A percentile compares a stretch with the other conserved stretches of the same genome.
Conservation (phyloP, 176 grass and related monocot species). For the Ampelocalamus luodianensis region DNA sequence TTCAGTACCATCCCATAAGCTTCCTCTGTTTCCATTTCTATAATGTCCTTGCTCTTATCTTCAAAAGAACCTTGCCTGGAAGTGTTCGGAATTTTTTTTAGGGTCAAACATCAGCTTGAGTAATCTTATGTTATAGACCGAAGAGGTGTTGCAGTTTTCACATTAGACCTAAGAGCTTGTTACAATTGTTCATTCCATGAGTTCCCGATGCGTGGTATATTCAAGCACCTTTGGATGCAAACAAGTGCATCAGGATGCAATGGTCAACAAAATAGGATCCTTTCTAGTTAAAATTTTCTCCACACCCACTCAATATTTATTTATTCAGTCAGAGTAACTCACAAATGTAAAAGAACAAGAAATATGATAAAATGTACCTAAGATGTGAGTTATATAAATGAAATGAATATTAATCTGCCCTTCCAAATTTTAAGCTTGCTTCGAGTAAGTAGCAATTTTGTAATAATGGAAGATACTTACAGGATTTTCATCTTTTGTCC, state of each 20-base stretch:
- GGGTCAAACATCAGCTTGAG: background rate
- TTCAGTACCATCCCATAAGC: slow-evolving; percentile 78
- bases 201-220: background rate
- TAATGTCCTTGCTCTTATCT: slow-evolving; percentile 67
- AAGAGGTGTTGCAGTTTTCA: background rate
- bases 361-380: background rate
- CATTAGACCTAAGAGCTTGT: background rate
- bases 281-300: background rate
- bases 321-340: background rate
- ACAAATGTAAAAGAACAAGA: background rate
- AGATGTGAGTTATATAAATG: background rate
- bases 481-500: slow-evolving; percentile 79
- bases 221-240: background rate
- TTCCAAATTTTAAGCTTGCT: background rate
- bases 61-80: slow-evolving; percentile 69
- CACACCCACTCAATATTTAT: background rate
- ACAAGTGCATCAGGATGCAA: background rate
- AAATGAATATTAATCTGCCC: background rate
- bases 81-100: background rate
- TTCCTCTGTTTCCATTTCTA: slow-evolving; percentile 78
- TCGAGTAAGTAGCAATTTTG: background rate
- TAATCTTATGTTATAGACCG: background rate
- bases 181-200: background rate
- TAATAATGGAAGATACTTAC: slow-evolving; percentile 47
- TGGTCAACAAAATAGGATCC: background rate